phyloP scores from a whole-genome alignment of 495 filamentous ascomycete genomes.

The Hypoxylon trugodes region DNA sequence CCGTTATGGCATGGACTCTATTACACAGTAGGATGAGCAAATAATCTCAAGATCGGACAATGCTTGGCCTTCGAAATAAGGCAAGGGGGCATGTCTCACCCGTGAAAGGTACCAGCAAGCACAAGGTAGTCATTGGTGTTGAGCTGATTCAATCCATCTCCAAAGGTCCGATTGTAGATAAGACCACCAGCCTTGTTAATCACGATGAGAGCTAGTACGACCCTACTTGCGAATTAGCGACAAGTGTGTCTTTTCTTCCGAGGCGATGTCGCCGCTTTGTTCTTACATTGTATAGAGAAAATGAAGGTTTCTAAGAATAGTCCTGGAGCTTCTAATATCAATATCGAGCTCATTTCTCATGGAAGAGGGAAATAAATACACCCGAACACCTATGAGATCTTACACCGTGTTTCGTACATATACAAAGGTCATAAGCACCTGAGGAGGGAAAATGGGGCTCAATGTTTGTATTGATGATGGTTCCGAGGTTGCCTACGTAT shows the following conservation, averaged over 20 bases:
- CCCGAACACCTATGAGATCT: not conserved
- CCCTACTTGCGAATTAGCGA: constrained; percentile 62
- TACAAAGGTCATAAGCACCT: no score
- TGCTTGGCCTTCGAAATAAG: constrained; percentile 3
- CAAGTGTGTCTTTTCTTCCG: not conserved
- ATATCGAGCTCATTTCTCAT: constrained; percentile 17
- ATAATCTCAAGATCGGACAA: not conserved
- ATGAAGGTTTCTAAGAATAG: not conserved
- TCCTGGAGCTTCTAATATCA: not conserved
- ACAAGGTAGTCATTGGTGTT: constrained; percentile 95
- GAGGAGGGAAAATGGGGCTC: no score
- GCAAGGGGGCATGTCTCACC: constrained; percentile 56
- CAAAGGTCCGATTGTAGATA: constrained; percentile 94
- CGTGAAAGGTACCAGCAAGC: constrained; percentile 97
- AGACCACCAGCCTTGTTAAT: constrained; percentile 98
- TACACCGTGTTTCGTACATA: no score
- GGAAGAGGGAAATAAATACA: not conserved
- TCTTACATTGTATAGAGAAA: constrained; percentile 23
- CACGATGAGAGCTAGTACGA: constrained; percentile 90
- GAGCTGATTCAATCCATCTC: constrained; percentile 81
- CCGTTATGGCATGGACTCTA: constrained; percentile 90
- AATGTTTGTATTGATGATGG: no score
- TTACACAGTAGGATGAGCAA: constrained; percentile 5
- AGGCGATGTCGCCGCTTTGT: not conserved
- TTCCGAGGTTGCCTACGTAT: no score